Conservation (phyloP, 805 yeast genomes). For the Hanseniaspora lachancei region DNA sequence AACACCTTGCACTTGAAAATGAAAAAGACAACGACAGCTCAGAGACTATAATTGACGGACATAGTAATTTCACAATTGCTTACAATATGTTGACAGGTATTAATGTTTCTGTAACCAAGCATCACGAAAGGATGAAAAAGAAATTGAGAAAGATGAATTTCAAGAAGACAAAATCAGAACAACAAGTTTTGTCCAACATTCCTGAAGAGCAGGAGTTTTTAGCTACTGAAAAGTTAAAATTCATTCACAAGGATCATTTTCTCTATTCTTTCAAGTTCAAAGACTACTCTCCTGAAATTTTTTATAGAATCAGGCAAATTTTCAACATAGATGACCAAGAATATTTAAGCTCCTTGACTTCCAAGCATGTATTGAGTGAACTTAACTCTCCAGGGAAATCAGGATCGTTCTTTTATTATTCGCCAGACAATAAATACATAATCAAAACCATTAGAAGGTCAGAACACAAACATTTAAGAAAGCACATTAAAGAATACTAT, state of each 20-base stretch:
- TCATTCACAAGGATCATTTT: constrained; percentile 79
- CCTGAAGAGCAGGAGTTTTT: constrained; percentile 45
- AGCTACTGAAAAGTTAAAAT: constrained; percentile 64
- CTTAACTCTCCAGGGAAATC: constrained; percentile 93
- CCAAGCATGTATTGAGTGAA: constrained; percentile 82
- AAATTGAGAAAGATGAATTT: background rate
- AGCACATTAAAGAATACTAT: constrained; percentile 62
- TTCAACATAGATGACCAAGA: constrained; percentile 94
- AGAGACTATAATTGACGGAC: constrained; percentile 80
- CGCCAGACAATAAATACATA: constrained; percentile 84
- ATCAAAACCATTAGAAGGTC: constrained; percentile 91
- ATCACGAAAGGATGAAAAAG: constrained; percentile 22
- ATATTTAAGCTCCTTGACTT: constrained; percentile 79
- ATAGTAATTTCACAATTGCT: constrained; percentile 83
- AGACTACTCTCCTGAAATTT: constrained; percentile 90
- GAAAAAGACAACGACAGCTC: constrained; percentile 48
- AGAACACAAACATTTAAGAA: constrained; percentile 75
- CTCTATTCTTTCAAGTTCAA: constrained; percentile 92
- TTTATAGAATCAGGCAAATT: constrained; percentile 62
- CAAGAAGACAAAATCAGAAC: background rate
- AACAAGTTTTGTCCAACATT: background rate
- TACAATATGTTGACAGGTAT: constrained; percentile 97
- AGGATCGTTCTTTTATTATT: constrained; percentile 90
- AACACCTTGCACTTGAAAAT: constrained; percentile 33
- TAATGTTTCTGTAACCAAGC: constrained; percentile 83